A percentile compares a stretch with the other conserved stretches of the same genome.
Conservation (phyloP, 2,329 filamentous ascomycete species). For the Nigrospora osmanthi region DNA sequence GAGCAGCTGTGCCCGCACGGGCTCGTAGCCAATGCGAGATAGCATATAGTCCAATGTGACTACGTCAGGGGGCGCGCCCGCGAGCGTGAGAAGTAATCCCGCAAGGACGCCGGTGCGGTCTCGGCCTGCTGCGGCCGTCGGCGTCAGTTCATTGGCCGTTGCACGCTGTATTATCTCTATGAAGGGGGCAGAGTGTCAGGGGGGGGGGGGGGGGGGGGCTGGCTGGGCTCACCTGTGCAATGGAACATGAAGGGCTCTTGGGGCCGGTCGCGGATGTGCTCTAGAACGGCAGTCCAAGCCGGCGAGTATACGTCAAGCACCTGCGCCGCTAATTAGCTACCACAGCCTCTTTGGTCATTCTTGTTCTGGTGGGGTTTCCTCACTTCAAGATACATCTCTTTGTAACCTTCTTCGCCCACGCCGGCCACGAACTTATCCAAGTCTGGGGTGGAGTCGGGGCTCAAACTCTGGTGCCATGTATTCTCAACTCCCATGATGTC, state of each 20-base stretch:
- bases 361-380: neutral
- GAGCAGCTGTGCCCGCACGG: constrained; percentile 38
- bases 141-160: neutral
- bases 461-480: constrained; percentile 30
- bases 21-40: constrained; percentile 44
- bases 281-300: constrained; percentile 34
- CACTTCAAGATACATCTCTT: constrained; percentile 38
- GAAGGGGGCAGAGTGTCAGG: too few relatives aligned
- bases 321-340: too few relatives aligned
- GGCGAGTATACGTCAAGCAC: constrained; percentile 29
- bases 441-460: constrained; percentile 25
- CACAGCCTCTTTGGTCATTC: too few relatives aligned
- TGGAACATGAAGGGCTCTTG: constrained; percentile 41
- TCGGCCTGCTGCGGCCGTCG: constrained; percentile 34
- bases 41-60: constrained; percentile 44
- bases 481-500: constrained; percentile 33
- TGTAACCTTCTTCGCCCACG: constrained; percentile 34
- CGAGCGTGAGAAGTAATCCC: constrained; percentile 41
- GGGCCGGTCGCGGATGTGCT: constrained; percentile 38
- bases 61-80: constrained; percentile 33
- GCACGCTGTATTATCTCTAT: neutral
- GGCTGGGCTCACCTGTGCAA: constrained; percentile 37
- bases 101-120: constrained; percentile 46
- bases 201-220: neutral
- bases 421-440: constrained; percentile 35